Percentiles rank a stretch among this genome's conserved stretches.
Evolutionary conservation across 192 early-diverging fungal genomes (phyloP).

Genomic region (Rhizoclosmatium globosum): DNA sequence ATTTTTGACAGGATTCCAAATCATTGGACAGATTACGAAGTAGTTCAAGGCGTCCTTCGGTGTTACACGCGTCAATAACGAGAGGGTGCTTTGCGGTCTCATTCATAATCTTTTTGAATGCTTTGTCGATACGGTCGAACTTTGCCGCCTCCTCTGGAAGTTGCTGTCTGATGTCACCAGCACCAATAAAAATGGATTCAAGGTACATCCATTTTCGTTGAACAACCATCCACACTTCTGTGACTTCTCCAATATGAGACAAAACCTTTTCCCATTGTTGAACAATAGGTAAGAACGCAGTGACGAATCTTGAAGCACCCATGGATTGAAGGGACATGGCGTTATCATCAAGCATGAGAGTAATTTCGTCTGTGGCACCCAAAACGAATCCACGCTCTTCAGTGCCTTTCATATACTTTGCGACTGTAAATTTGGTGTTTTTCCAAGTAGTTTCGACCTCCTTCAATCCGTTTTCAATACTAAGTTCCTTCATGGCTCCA

Average conservation of each 20-base stretch:
- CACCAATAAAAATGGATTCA: slow-evolving; percentile 67
- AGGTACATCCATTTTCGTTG: slow-evolving; percentile 72
- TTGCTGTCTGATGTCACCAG: slow-evolving; percentile 66
- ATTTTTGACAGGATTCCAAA: slow-evolving; percentile 68
- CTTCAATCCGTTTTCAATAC: slow-evolving; percentile 67
- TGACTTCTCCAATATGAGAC: slow-evolving; percentile 65
- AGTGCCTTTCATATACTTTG: slow-evolving; percentile 67
- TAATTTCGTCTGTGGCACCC: slow-evolving; percentile 66
- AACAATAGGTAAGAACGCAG: slow-evolving; percentile 62
- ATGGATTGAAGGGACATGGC: slow-evolving; percentile 65
- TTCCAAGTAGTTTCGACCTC: slow-evolving; percentile 65
- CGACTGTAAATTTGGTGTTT: slow-evolving; percentile 60
- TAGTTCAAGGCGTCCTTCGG: slow-evolving; percentile 58
- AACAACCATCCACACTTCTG: slow-evolving; percentile 68
- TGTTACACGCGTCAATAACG: slow-evolving; percentile 64
- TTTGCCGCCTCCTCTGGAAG: slow-evolving; percentile 67
- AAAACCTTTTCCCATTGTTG: slow-evolving; percentile 70
- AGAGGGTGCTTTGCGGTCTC: slow-evolving; percentile 62
- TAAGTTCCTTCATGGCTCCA: slow-evolving; percentile 66
- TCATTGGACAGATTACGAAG: slow-evolving; percentile 61
- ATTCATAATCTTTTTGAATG: slow-evolving; percentile 68
- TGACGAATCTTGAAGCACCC: slow-evolving; percentile 63
- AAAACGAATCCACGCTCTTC: slow-evolving; percentile 69
- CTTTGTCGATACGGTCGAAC: slow-evolving; percentile 66
- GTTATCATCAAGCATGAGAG: slow-evolving; percentile 63